Evolutionary conservation across 371 early-diverging fungal species (phyloP), one percentile per base, ranked within the genome.

Genomic region (Mucor irregularis): DNA sequence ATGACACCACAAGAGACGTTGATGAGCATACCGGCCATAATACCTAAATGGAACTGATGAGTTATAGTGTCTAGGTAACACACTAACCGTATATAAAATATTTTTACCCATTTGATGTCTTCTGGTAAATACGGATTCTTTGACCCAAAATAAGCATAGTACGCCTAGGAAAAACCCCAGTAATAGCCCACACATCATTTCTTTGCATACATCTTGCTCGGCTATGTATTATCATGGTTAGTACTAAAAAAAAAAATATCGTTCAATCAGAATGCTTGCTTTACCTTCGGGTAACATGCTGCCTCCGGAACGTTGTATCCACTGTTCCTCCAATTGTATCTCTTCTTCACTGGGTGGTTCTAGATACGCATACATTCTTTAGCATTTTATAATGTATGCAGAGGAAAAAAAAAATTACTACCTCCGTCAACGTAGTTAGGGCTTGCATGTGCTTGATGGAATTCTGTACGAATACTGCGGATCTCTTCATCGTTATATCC

Each of bases 81-180:
- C n/a, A n/a, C n/a, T n/a, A 44, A 33, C 10, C 21, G 25, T 17
- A 29, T 16, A 38, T 39, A 34, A n/a, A n/a, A n/a, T 3, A 21
- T 21, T 11, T 22, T 48, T 61, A 61, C 86, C 86, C 73, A 87
- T 77, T 44, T 87, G 86, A 58, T 88, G 89, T 37, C 83, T 60
- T 42, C 83, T 58, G 5, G 81, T 81, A 62, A 87, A 88, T 2
- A 86, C 77, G 2, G 79, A 74, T 58, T 88, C 89, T 52, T 77
- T 81, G 50, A 87, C 72, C 85, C 85, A 86, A 58, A 87, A 86
- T 16, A 88, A 48, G 24, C 78, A 76, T 1, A 88, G 61, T 11
- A 88, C 61, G 3, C 86, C 86, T 51, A 83, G 63, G 54, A 85
- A 86, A 58, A 83, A 87, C 0, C 89, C 89, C 4, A 85, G 62